Base-by-base conservation (phyloP, 192 early-diverging fungal species). In the Podila minutissima region DNA sequence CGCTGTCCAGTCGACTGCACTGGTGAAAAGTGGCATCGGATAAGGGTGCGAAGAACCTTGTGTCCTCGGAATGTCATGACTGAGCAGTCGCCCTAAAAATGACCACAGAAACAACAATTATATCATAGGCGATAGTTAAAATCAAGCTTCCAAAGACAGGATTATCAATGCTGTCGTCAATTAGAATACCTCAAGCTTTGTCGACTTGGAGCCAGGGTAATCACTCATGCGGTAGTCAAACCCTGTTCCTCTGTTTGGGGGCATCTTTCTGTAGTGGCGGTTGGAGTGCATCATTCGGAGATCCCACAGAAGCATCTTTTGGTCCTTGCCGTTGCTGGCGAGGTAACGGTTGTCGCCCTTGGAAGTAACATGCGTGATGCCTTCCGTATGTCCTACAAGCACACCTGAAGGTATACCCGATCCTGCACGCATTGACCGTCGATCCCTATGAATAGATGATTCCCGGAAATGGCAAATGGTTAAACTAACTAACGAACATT, bases 1-100 rank as follows among this genome's bases (percentile, higher is more conserved):
- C 83, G 82, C 64, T 92, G 88, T 2, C 89, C 89, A 11, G 89
- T 93, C 31, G 75, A 69, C 60, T 67, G 66, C 5, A 29, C 62
- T 0, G 92, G 92, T 12, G 90, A 90, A 61, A 91, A 94, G 68
- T 92, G 88, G 67, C 93, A 92, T 51, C 93, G 86, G 53, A 94
- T 94, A 32, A 94, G 65, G 0, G 93, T 94, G 55, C 85, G 69
- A 6, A 94, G 66, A 2, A 94, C 88, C 49, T 67, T 77, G 71
- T 93, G 91, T 48, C 91, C 91, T 22, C 66, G 83, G 74, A 89
- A 92, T 1, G 89, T 88, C 75, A 86, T 85, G 7, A 92, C 89
- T 3, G 88, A 89, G 48, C 72, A 72, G 22, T 83, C 69, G 31
- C 71, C 72, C 71, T 72, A 72, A 11, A 26, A 35, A 33, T 29